These are phyloP conservation scores for Silene uniflora DNA, from an alignment of 148 eudicot genomes.

Conservation along the genomic window DNA sequence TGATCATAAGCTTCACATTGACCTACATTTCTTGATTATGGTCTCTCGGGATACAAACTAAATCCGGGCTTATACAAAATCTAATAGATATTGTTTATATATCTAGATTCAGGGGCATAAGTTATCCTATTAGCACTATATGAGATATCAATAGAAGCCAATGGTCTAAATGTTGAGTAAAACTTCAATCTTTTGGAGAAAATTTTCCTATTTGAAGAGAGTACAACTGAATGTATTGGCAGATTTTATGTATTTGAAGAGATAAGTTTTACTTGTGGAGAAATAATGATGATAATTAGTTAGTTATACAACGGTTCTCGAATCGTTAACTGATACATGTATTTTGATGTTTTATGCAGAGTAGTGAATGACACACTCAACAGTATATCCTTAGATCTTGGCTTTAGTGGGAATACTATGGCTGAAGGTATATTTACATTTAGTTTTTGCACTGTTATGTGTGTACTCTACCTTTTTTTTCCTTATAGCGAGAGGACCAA, in stretches of 20 bases:
- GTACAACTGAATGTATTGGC: neutral
- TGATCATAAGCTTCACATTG: neutral
- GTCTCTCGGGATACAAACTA: neutral
- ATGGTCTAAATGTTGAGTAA: neutral
- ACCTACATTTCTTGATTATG: neutral
- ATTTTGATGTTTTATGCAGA: slow-evolving; percentile 41
- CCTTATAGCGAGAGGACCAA: neutral
- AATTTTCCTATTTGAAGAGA: neutral
- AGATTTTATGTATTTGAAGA: neutral
- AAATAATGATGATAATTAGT: neutral
- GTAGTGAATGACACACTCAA: slow-evolving; percentile 86
- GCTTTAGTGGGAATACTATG: slow-evolving; percentile 69
- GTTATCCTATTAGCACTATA: neutral
- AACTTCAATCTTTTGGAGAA: neutral
- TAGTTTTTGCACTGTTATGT: neutral
- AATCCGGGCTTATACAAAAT: neutral
- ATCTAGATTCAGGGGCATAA: neutral
- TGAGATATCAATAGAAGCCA: neutral
- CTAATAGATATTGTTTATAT: neutral
- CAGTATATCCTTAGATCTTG: slow-evolving; percentile 78
- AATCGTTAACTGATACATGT: slow-evolving; percentile 12
- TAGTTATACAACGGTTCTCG: neutral
- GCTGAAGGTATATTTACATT: slow-evolving; percentile 65
- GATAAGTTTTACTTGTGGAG: neutral
- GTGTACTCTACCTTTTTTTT: neutral